Conservation (phyloP, 371 early-diverging fungal species). For the Rhizomucor pusillus region DNA sequence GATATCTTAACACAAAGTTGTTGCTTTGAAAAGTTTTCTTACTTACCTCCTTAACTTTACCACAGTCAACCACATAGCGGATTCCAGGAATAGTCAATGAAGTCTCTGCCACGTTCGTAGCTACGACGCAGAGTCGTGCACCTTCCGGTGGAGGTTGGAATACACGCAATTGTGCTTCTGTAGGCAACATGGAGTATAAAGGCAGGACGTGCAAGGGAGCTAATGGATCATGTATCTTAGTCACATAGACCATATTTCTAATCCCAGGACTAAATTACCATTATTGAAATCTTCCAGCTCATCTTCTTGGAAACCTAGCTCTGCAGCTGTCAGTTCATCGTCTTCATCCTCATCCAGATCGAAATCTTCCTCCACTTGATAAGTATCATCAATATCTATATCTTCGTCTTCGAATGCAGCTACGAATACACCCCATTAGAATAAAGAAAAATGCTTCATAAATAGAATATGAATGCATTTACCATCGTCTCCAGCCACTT, state of each 20-base stretch:
- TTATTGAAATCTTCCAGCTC: constrained; percentile 38
- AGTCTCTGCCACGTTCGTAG: constrained; percentile 99
- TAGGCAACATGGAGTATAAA: constrained; percentile 88
- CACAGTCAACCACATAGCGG: constrained; percentile 97
- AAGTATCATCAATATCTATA: constrained; percentile 55
- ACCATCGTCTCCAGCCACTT: constrained; percentile 39
- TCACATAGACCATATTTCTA: not conserved
- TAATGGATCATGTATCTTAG: not conserved
- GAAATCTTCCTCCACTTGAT: constrained; percentile 56
- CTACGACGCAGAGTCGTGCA: constrained; percentile 91
- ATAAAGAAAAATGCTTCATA: not conserved
- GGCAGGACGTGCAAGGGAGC: constrained; percentile 85
- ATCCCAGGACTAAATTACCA: constrained; percentile 21
- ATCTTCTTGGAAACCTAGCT: constrained; percentile 50
- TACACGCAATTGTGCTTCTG: constrained; percentile 85
- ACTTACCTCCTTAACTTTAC: constrained; percentile 83
- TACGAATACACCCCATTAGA: constrained; percentile 4
- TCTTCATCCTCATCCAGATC: constrained; percentile 43
- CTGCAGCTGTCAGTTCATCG: constrained; percentile 27
- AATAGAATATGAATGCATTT: not conserved
- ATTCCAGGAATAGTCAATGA: constrained; percentile 98
- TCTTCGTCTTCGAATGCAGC: constrained; percentile 63
- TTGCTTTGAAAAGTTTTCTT: not conserved
- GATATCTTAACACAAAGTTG: not conserved
- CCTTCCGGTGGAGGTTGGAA: constrained; percentile 89